Conservation (phyloP, 2,329 filamentous ascomycete species). For the Phyllosticta citrichinensis region DNA sequence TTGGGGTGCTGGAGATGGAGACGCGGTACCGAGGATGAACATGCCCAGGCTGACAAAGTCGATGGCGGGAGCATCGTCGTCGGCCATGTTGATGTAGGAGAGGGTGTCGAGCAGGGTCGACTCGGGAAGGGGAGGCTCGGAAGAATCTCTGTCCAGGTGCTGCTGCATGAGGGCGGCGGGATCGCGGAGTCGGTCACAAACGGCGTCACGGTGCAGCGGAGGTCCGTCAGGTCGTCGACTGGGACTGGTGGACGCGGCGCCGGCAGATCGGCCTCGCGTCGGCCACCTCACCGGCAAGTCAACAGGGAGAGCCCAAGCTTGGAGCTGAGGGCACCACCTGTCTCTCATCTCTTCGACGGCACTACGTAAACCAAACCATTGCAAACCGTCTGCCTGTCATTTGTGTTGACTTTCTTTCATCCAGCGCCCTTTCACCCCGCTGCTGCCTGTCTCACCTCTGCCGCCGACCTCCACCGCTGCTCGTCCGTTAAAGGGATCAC, state of each 20-base stretch:
- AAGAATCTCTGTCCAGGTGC: background rate
- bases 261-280: background rate
- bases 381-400: background rate
- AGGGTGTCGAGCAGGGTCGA: constrained; percentile 6
- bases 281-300: background rate
- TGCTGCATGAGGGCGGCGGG: background rate
- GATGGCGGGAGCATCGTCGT: constrained; percentile 20
- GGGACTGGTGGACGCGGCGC: background rate
- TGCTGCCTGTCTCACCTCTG: background rate
- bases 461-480: background rate
- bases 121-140: constrained; percentile 2
- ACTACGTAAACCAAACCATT: background rate
- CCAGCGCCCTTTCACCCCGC: background rate
- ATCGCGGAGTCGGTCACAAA: background rate
- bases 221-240: too few relatives aligned
- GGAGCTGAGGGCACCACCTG: background rate
- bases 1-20: background rate
- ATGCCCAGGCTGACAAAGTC: constrained; percentile 53
- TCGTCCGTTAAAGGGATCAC: background rate
- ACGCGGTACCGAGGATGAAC: constrained; percentile 49
- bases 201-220: too few relatives aligned
- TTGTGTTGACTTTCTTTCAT: background rate
- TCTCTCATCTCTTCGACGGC: background rate
- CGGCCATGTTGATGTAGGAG: constrained; percentile 9
- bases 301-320: background rate